Base-by-base conservation (phyloP, 2,329 filamentous ascomycete species). In the Tolypocladium album region DNA sequence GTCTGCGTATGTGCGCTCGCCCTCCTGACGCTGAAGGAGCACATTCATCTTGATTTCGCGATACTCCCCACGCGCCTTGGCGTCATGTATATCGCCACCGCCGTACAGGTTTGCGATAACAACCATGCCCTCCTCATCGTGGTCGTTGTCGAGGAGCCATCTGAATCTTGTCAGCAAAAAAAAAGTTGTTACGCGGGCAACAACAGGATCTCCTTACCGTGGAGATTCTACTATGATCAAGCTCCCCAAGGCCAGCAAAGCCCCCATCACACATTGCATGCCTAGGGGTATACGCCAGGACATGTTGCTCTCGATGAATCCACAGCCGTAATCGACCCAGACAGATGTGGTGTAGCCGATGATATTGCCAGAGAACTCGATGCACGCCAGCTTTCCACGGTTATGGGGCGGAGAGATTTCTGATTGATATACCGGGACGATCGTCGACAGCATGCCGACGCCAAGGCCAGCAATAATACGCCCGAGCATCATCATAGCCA, bases 1-100 rank as follows among this genome's bases (percentile, higher is more conserved):
- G 63, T 97, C 94, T 45, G 75, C 67, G 74, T 97, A 99, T 0
- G 89, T 86, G 66, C 94, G 85, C 76, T 97, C 94, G 67, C 94
- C 94, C 76, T 99, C 94, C 76, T 96, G 92, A 58, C 94, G 89
- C 73, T 93, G 88, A 31, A 97, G 79, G 40, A 99, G 83, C 38
- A 99, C 94, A 68, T 93, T 88, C 90, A 97, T 96, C 79, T 99
- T 99, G 78, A 99, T 99, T 70, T 97, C 94, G 67, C 93, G 90
- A 75, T 95, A 99, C 74, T 99, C 94, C 60, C 97, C 92, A 61
- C 92, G 86, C 1, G 94, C 94, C 74, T 95, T 94, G 61, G 88
- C 78, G 72, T 96, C 90, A 75, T 97, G 92, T 62, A 97, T 92
- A 72, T 99, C 94, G 62, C 94, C 94, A 70, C 89, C 91, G 59